Base-by-base conservation (phyloP, 192 early-diverging fungal species). In the Gaertneriomyces sp. region DNA sequence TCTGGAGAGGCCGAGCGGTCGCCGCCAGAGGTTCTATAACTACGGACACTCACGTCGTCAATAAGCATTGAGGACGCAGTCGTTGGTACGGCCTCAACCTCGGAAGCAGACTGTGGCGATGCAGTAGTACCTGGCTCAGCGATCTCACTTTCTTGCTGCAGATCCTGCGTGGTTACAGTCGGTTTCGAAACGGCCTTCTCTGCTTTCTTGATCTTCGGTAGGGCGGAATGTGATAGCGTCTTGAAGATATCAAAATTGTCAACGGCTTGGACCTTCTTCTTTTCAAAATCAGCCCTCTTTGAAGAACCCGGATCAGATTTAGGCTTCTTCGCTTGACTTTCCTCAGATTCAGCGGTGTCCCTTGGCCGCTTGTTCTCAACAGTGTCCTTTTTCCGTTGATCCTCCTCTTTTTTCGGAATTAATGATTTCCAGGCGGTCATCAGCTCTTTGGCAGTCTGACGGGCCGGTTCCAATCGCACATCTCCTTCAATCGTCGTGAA, bases 181-280 rank as follows among this genome's bases (percentile, higher is more conserved):
- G 14, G 19, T 53, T 53, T 53, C 9, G 58, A 33, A 4, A 40
- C 54, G 5, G 53, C n/a, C 45, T 68, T 68, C 41, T 68, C 64
- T 12, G 40, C 39, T 38, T 68, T 68, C 40, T 68, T 68, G 58
- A 68, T 68, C 38, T 68, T 68, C 10, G 66, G 66, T n/a, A 68
- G 41, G 9, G 25, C 46, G 9, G 66, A 39, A 38, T 66, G 53
- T 5, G 64, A 58, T 41, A 66, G 44, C 39, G 64, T 57, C 19
- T 57, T 58, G 53, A 66, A 66, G 41, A 66, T 55, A 42, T 66
- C 64, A 7, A 58, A 38, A 12, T 60, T 45, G 39, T 66, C 64
- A 42, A 47, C 53, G 7, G 54, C 54, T 25, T 14, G 16, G 12
- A 56, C 54, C 12, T 38, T 39, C 39, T 56, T 56, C 4, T 39